These are phyloP conservation scores for Colletotrichum sojae DNA, from an alignment of 2,329 filamentous ascomycete species.

Conservation along the genomic window DNA sequence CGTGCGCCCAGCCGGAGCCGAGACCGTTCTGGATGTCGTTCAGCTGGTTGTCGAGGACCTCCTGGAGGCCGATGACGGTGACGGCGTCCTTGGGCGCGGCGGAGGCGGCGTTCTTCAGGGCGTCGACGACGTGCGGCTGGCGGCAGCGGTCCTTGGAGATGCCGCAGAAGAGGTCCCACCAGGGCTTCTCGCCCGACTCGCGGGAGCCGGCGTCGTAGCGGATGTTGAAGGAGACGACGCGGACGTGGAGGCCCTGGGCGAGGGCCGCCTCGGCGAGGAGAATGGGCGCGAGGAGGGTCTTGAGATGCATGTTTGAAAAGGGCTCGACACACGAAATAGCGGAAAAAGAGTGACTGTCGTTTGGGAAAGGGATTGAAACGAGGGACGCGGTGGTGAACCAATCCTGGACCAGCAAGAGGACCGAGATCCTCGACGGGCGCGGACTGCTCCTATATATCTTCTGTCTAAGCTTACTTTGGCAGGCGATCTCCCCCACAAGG, in stretches of 20 bases:
- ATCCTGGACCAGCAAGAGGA: background rate
- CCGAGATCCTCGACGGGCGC: background rate
- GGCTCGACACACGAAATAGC: background rate
- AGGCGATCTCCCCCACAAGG: background rate
- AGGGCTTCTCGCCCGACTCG: slow-evolving; percentile 70
- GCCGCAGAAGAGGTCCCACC: slow-evolving; percentile 56
- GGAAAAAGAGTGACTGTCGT: background rate
- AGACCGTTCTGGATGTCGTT: slow-evolving; percentile 69
- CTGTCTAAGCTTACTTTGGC: background rate
- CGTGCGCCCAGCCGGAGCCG: slow-evolving; percentile 60
- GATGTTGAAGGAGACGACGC: slow-evolving; percentile 76
- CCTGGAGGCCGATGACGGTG: slow-evolving; percentile 77
- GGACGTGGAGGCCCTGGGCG: slow-evolving; percentile 55
- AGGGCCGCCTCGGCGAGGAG: slow-evolving; percentile 22
- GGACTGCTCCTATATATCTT: slow-evolving; percentile 6
- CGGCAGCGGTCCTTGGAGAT: slow-evolving; percentile 57
- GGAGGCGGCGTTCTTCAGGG: slow-evolving; percentile 68
- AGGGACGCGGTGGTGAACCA: background rate
- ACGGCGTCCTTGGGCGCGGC: slow-evolving; percentile 55
- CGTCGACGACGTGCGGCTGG: slow-evolving; percentile 66
- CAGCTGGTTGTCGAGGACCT: slow-evolving; percentile 75
- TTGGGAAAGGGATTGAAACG: background rate
- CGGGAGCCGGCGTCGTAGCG: slow-evolving; percentile 71
- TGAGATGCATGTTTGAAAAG: slow-evolving; percentile 28
- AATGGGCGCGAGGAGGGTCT: slow-evolving; percentile 21